Base-by-base conservation (phyloP, 495 filamentous ascomycete species). In the Neurospora sp. region DNA sequence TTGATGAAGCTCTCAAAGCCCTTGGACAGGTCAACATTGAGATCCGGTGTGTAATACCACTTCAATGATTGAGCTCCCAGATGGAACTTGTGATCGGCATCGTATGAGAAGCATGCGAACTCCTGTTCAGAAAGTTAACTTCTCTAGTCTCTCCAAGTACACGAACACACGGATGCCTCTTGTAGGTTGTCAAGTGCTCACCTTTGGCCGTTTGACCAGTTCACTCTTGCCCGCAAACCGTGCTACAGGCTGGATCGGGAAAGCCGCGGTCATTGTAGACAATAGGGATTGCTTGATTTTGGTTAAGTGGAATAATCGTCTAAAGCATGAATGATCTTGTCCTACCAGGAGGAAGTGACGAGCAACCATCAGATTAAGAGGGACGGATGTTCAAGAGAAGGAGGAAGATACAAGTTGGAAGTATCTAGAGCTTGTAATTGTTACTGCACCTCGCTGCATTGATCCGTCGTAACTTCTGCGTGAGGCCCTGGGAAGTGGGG, bases 61-160 rank as follows among this genome's bases (percentile, higher is more conserved):
- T 88, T 87, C 46, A 99, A 77, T 1, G 93, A 94, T 14, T 90
- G 89, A 54, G 92, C 90, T 66, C 93, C 93, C 12, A 92, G 87
- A 69, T 84, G 90, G 77, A 92, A 93, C n/a, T 86, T 76, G 81
- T 92, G 96, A 14, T 93, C 80, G 12, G 92, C 85, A 82, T 98
- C 93, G 81, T 94, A 98, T 1, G 95, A 98, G 80, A 98, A 99
- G 79, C 84, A 92, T 3, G 93, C 86, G 70, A 98, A 92, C 83
- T 99, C 96, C 91, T 94, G 27, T 1, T 10, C 1, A 35, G 3
- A 16, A 10, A 35, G 54, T 66, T 2, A 66, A 18, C 16, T 14
- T 31, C 20, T 6, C 16, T 6, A 31, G n/a, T 40, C 11, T 72
- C 5, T 39, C 18, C 6, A 12, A 16, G 35, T 12, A 35, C 23